Evolutionary conservation across 768 basidiomycete genomes (phyloP), one percentile per base, ranked within the genome.

Genomic region (Podaxis sp.): DNA sequence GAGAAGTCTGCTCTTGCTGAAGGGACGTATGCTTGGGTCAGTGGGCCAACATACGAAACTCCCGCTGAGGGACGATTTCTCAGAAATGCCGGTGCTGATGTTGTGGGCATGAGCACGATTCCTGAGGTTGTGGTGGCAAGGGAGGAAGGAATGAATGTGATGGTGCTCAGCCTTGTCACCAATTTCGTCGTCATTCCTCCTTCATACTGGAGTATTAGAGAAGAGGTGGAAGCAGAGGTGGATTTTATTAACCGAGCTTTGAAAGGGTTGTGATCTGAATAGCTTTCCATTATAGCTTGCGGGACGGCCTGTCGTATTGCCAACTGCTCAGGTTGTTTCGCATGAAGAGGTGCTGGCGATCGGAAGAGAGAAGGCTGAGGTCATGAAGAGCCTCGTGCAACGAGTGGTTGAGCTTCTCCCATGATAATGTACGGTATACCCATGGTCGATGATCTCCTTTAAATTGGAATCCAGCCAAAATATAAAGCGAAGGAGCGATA

Each of bases 31-130:
- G 92, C 92, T 1, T 95, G 91, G 90, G 93, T 95, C 50, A 82
- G 86, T 32, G 93, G 94, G 0, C 93, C 94, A 13, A 90, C 91
- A 6, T 95, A 95, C 69, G 93, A 95, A 74, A 91, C 90, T 0
- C 86, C 89, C 2, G 93, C 91, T 0, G 93, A 96, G 66, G 93
- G 92, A 35, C 78, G 87, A 51, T 86, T 94, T 73, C 74, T 95
- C 42, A 76, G 89, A 14, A 73, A 74, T 6, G 85, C 84, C 0
- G 93, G 93, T 2, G 93, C 89, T 0, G 91, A 93, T 66, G 89
- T 94, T n/a, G 93, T 95, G 1, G 93, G 93, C 1, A 95, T 95
- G 93, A 93, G 90, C 65, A 95, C 94, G 0, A 83, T 95, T 14
- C 93, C 93, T 0, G 93, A 95, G 73, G 93, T 95, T 25, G 76